Evolutionary conservation across 257 asterid species (phyloP).

Genomic region (Solanum gandarillasii): DNA sequence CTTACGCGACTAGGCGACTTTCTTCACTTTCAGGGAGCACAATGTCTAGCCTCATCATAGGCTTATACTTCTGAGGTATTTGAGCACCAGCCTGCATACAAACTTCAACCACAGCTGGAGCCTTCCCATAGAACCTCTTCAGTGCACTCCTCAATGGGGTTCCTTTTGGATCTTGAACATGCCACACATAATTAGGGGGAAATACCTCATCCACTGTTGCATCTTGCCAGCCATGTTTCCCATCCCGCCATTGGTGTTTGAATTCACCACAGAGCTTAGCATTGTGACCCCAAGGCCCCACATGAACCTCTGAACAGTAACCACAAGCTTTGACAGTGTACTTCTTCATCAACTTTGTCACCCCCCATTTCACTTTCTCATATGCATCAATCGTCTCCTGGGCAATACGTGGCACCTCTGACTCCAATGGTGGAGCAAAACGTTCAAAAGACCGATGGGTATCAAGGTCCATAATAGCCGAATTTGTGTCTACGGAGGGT

Average conservation of each 20-base stretch:
- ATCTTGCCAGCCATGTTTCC: constrained; percentile 97
- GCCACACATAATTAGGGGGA: constrained; percentile 85
- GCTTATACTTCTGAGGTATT: constrained; percentile 54
- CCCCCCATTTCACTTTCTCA: constrained; percentile 67
- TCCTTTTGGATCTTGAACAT: constrained; percentile 62
- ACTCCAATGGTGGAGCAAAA: constrained; percentile 39
- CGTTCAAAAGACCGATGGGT: constrained; percentile 58
- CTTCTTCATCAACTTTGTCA: constrained; percentile 59
- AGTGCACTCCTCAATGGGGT: constrained; percentile 43
- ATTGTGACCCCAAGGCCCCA: constrained; percentile 95
- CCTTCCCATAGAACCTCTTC: constrained; percentile 76
- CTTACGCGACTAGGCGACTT: constrained; percentile 56
- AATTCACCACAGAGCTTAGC: constrained; percentile 90
- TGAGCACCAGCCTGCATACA: constrained; percentile 89
- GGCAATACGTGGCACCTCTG: constrained; percentile 43
- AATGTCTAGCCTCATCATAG: constrained; percentile 88
- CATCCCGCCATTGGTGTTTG: constrained; percentile 97
- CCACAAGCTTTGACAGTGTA: constrained; percentile 94
- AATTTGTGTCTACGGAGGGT: constrained; percentile 13
- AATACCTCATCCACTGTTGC: constrained; percentile 84
- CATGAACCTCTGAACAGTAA: constrained; percentile 90
- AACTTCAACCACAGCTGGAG: constrained; percentile 77
- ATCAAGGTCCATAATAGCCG: constrained; percentile 42
- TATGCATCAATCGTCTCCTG: constrained; percentile 56
- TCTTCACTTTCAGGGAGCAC: constrained; percentile 70